Evolutionary conservation across 306 rosid species (phyloP).

Genomic region (Canavalia gladiata): DNA sequence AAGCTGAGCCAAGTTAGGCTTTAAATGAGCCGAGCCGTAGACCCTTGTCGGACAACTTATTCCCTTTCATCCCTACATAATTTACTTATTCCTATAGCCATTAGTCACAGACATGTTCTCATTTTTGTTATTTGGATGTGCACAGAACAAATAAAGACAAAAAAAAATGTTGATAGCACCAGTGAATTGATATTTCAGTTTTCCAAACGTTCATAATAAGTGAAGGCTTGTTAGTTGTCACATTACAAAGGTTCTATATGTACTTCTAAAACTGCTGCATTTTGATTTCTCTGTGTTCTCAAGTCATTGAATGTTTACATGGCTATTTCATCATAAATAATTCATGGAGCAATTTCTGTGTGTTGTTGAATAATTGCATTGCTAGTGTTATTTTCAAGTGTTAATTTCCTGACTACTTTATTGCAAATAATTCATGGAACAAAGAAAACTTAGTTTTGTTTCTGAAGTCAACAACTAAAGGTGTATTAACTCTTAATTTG

Average conservation of each 20-base stretch:
- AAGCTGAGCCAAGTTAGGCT: too few species aligned
- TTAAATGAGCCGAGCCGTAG: too few species aligned
- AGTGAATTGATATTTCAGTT: slow-evolving; percentile 6
- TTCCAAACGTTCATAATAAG: slow-evolving; percentile 20
- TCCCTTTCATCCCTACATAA: neutral
- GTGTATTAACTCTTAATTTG: neutral
- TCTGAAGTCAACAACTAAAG: neutral
- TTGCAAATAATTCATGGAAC: neutral
- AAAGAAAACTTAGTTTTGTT: neutral
- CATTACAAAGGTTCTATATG: slow-evolving; percentile 18
- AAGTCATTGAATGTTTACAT: neutral
- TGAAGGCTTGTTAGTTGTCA: neutral
- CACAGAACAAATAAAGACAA: neutral
- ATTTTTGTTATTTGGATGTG: neutral
- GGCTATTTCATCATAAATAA: neutral
- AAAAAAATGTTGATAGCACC: neutral
- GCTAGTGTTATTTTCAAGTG: neutral
- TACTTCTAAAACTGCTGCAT: slow-evolving; percentile 5
- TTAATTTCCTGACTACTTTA: slow-evolving; percentile 13
- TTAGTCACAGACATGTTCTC: neutral
- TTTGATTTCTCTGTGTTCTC: neutral
- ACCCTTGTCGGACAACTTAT: too few species aligned
- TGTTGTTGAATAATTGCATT: neutral
- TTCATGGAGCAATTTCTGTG: slow-evolving; percentile 3
- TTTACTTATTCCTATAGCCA: neutral